These are phyloP conservation scores for Cichorium intybus DNA, from an alignment of 140 eudicot species.

Conservation along the genomic window DNA sequence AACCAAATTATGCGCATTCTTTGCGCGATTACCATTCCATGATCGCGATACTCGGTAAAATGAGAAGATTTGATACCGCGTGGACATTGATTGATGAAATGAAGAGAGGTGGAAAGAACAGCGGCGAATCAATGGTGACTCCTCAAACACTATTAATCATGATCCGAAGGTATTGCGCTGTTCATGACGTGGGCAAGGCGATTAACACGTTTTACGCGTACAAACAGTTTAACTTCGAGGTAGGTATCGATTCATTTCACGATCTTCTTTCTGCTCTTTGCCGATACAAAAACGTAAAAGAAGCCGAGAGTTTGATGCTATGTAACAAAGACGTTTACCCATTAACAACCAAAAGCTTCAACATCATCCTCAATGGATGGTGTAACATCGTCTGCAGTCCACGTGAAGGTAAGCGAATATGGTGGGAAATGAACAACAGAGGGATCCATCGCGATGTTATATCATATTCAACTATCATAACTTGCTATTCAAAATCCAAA, in stretches of 20 bases:
- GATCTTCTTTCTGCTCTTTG: slow-evolving; percentile 77
- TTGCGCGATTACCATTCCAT: slow-evolving; percentile 64
- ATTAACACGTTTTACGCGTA: slow-evolving; percentile 61
- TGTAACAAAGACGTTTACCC: slow-evolving; percentile 54
- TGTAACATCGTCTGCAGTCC: slow-evolving; percentile 61
- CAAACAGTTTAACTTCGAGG: slow-evolving; percentile 46
- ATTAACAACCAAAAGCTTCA: slow-evolving; percentile 65
- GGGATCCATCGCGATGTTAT: slow-evolving; percentile 52
- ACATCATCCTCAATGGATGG: slow-evolving; percentile 89
- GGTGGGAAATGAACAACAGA: slow-evolving; percentile 74
- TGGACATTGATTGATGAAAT: slow-evolving; percentile 71
- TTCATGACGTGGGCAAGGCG: slow-evolving; percentile 72
- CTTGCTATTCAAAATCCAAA: slow-evolving; percentile 57
- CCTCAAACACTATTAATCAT: slow-evolving; percentile 71
- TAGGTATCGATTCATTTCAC: slow-evolving; percentile 58
- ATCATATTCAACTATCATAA: slow-evolving; percentile 64
- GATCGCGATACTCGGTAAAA: slow-evolving; percentile 75
- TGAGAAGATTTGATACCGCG: slow-evolving; percentile 65
- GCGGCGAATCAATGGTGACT: slow-evolving; percentile 49
- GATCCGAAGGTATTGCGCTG: slow-evolving; percentile 74
- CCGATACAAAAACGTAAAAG: slow-evolving; percentile 77
- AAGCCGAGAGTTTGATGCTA: slow-evolving; percentile 73
- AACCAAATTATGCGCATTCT: slow-evolving; percentile 48
- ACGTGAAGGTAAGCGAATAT: slow-evolving; percentile 65
- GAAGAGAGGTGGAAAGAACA: slow-evolving; percentile 40